phyloP scores from a whole-genome alignment of 306 rosid genomes.

The Psophocarpus tetragonolobus region DNA sequence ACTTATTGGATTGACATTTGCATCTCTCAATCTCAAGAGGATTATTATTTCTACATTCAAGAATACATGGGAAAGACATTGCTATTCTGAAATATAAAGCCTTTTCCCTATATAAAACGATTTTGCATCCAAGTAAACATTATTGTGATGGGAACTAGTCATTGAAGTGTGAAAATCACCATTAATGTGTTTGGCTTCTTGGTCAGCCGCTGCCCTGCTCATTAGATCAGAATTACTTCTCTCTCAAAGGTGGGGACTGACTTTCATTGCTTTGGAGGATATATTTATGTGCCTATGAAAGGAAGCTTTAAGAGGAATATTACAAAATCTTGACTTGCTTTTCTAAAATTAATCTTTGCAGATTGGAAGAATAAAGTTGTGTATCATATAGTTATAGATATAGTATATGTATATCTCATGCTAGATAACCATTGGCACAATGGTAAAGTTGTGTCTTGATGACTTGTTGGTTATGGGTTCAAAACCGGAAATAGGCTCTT shows the following conservation, averaged over 20 bases:
- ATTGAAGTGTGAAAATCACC: slow-evolving; percentile 3
- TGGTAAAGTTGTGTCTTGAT: too few species aligned
- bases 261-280: slow-evolving; percentile 15
- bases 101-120: neutral
- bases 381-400: slow-evolving; percentile 28
- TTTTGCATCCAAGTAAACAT: neutral
- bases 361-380: slow-evolving; percentile 30
- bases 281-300: slow-evolving; percentile 26
- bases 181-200: slow-evolving; percentile 10
- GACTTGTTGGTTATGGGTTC: too few species aligned
- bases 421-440: too few species aligned
- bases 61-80: neutral
- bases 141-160: slow-evolving; percentile 7
- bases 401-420: slow-evolving; percentile 16
- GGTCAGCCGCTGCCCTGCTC: slow-evolving; percentile 9
- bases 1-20: neutral
- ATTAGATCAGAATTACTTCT: slow-evolving; percentile 14
- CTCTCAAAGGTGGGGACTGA: neutral
- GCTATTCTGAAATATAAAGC: neutral
- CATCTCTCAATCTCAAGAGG: neutral
- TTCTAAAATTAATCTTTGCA: slow-evolving; percentile 26
- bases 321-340: slow-evolving; percentile 13
- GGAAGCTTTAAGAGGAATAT: slow-evolving; percentile 16
- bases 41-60: slow-evolving; percentile 10
- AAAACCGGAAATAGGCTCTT: too few species aligned